Percentiles rank a stretch among this genome's conserved stretches.
Conservation (phyloP, 805 yeast genomes). For the Yarrowia divulgata region DNA sequence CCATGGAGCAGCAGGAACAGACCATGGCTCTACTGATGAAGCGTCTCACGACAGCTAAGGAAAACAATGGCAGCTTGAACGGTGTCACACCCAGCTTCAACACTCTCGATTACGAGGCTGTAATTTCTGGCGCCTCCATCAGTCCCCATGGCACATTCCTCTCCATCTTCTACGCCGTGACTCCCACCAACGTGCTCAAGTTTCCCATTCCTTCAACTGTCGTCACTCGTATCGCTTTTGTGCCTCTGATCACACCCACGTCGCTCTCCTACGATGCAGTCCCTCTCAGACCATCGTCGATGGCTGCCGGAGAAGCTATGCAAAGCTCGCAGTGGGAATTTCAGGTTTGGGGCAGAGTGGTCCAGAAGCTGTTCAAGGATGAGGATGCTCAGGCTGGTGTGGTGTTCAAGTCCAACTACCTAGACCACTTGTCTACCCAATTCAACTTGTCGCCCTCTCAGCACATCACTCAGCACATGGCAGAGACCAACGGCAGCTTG, state of each 20-base stretch:
- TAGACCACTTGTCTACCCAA: slow-evolving; percentile 17
- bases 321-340: slow-evolving; percentile 34
- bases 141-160: slow-evolving; percentile 15
- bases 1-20: slow-evolving; percentile 29
- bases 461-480: slow-evolving; percentile 15
- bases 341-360: slow-evolving; percentile 32
- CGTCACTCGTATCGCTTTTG: slow-evolving; percentile 17
- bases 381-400: slow-evolving; percentile 24
- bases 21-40: slow-evolving; percentile 29
- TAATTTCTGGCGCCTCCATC: slow-evolving; percentile 16
- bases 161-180: slow-evolving; percentile 16
- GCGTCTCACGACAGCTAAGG: slow-evolving; percentile 18
- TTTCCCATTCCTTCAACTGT: slow-evolving; percentile 37
- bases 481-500: neutral
- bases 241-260: slow-evolving; percentile 10
- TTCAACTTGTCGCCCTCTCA: slow-evolving; percentile 13
- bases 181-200: slow-evolving; percentile 25
- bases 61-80: slow-evolving; percentile 26
- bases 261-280: slow-evolving; percentile 23
- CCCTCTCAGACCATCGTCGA: slow-evolving; percentile 25
- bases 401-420: slow-evolving; percentile 17
- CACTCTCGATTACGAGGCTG: slow-evolving; percentile 30
- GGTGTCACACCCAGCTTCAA: slow-evolving; percentile 30
- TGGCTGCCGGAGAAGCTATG: slow-evolving; percentile 30
- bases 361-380: slow-evolving; percentile 16